Evolutionary conservation across 768 basidiomycete genomes (phyloP).

Genomic region (Termitomyces sp.): DNA sequence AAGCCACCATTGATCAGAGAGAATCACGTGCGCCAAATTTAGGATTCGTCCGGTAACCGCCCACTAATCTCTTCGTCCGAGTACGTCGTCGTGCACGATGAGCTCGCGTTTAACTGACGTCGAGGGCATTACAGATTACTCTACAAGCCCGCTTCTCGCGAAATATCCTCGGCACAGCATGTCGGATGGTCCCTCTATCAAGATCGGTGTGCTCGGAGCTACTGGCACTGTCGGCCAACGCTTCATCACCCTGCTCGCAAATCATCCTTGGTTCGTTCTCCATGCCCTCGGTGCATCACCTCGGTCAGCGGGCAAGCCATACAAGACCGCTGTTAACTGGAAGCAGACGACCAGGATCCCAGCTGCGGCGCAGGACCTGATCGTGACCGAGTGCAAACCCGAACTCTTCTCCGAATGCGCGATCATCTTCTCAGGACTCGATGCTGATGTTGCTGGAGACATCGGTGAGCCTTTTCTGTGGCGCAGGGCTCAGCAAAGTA

Average conservation of each 20-base stretch:
- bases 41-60: not conserved
- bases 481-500: not conserved
- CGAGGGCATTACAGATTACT: constrained; percentile 18
- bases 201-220: constrained; percentile 80
- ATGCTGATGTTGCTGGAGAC: constrained; percentile 91
- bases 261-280: constrained; percentile 88
- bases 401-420: constrained; percentile 77
- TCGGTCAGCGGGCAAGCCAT: constrained; percentile 82
- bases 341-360: constrained; percentile 86
- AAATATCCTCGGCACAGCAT: constrained; percentile 35
- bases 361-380: constrained; percentile 48
- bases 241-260: constrained; percentile 84
- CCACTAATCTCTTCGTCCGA: not conserved
- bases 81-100: constrained; percentile 14
- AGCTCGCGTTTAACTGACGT: constrained; percentile 22
- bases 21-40: constrained; percentile 14
- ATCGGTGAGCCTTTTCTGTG: constrained; percentile 60
- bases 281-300: constrained; percentile 87
- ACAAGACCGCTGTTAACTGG: constrained; percentile 75
- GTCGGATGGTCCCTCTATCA: constrained; percentile 26
- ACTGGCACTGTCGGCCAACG: constrained; percentile 96
- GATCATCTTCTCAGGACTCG: constrained; percentile 93
- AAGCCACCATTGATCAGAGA: not conserved
- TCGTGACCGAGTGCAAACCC: constrained; percentile 76
- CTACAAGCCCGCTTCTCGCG: constrained; percentile 25